Conservation (phyloP, 2,329 filamentous ascomycete genomes). For the Chaetomium strumarium region DNA sequence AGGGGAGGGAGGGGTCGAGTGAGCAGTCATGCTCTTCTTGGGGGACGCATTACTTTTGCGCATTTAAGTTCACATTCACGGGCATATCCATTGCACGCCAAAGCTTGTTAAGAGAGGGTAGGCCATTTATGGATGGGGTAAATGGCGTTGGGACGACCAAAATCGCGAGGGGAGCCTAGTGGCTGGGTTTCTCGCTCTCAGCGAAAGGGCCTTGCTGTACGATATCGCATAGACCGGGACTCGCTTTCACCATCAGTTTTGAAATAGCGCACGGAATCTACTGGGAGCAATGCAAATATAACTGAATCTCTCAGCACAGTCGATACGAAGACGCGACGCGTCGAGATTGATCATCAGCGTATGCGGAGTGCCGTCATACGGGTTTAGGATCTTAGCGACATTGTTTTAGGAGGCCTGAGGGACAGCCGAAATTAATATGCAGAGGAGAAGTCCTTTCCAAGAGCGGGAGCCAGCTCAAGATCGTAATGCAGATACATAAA, state of each 20-base stretch:
- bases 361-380: not conserved
- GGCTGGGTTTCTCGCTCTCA: not conserved
- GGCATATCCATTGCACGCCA: not conserved
- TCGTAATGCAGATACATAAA: too few species aligned
- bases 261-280: too few species aligned
- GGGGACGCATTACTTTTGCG: not conserved
- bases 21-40: not conserved
- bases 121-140: not conserved
- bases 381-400: not conserved
- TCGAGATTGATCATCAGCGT: not conserved
- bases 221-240: not conserved
- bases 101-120: not conserved
- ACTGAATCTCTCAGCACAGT: not conserved
- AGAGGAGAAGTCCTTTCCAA: too few species aligned
- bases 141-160: not conserved
- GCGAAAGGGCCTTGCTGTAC: not conserved
- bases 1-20: not conserved
- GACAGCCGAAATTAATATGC: too few species aligned
- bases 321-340: not conserved
- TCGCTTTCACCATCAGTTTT: too few species aligned
- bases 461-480: too few species aligned
- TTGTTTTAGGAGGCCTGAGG: not conserved
- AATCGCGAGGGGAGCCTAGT: not conserved
- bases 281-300: not conserved
- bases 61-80: not conserved